These are phyloP conservation scores for Ophiostoma perfectum DNA, from an alignment of 2,329 filamentous ascomycete genomes.

Conservation along the genomic window DNA sequence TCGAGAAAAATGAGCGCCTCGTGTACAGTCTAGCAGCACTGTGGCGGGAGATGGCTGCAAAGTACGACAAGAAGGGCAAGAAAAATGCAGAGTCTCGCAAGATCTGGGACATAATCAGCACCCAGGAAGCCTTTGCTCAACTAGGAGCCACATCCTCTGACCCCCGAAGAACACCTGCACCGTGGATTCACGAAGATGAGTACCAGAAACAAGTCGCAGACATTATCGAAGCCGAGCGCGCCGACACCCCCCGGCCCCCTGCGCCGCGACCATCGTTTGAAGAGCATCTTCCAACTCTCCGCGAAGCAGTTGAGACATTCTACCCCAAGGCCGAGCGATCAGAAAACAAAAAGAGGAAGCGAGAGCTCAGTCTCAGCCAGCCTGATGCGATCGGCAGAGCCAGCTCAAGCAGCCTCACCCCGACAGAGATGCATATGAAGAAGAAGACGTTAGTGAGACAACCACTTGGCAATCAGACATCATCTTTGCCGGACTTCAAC, in stretches of 20 bases:
- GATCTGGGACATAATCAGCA: conserved; percentile 58
- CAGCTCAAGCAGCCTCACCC: background rate
- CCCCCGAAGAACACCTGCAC: conserved; percentile 61
- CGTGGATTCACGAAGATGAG: conserved; percentile 91
- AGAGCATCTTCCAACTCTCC: conserved; percentile 62
- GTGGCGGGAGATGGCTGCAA: conserved; percentile 48
- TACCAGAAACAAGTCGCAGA: conserved; percentile 60
- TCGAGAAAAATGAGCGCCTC: conserved; percentile 66
- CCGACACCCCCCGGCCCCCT: conserved; percentile 28
- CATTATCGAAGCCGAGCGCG: conserved; percentile 48
- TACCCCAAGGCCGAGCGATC: conserved; percentile 48
- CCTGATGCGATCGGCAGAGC: background rate
- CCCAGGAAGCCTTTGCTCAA: conserved; percentile 73
- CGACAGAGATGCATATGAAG: background rate
- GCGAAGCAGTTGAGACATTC: conserved; percentile 83
- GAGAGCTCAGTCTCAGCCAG: background rate
- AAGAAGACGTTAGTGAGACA: background rate
- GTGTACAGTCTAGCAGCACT: conserved; percentile 89
- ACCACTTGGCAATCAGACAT: background rate
- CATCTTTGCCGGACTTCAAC: conserved; percentile 22
- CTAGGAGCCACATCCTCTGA: conserved; percentile 87
- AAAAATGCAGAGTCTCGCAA: conserved; percentile 69
- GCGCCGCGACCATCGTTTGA: conserved; percentile 33
- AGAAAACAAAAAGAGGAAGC: conserved; percentile 16
- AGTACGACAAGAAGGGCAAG: conserved; percentile 63